A percentile compares a stretch with the other conserved stretches of the same genome.
Conservation (phyloP, 2,329 filamentous ascomycete species). For the Ophiostoma australiae region DNA sequence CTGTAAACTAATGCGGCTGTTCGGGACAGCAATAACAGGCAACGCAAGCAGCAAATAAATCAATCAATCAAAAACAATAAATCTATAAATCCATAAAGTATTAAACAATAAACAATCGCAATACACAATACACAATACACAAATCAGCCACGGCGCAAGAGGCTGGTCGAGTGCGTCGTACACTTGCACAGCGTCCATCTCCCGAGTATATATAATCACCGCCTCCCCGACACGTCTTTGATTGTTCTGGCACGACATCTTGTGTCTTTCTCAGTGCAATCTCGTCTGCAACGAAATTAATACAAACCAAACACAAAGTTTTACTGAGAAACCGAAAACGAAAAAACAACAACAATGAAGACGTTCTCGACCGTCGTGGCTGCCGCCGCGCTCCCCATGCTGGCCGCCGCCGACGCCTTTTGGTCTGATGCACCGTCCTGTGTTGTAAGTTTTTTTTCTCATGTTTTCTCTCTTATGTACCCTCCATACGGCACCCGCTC, state of each 20-base stretch:
- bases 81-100: not conserved
- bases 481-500: not conserved
- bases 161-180: not conserved
- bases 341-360: not conserved
- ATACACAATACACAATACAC: too few relatives aligned
- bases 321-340: not conserved
- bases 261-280: not conserved
- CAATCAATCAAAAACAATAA: not conserved
- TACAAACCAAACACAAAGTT: too few relatives aligned
- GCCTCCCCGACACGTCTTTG: not conserved
- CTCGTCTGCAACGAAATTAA: not conserved
- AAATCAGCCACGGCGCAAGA: not conserved
- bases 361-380: conserved; percentile 26
- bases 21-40: not conserved
- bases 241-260: not conserved
- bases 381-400: conserved; percentile 31
- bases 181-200: not conserved
- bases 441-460: conserved; percentile 36
- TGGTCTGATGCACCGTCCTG: conserved; percentile 40
- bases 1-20: conserved; percentile 3
- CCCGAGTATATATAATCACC: not conserved
- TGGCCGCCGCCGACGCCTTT: conserved; percentile 31
- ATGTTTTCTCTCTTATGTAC: not conserved
- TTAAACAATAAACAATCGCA: not conserved
- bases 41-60: not conserved